Percentiles rank a stretch among this genome's conserved stretches.
Evolutionary conservation across 1,284 basidiomycete species (phyloP).

Genomic region (Lignosus rhinocerotis): DNA sequence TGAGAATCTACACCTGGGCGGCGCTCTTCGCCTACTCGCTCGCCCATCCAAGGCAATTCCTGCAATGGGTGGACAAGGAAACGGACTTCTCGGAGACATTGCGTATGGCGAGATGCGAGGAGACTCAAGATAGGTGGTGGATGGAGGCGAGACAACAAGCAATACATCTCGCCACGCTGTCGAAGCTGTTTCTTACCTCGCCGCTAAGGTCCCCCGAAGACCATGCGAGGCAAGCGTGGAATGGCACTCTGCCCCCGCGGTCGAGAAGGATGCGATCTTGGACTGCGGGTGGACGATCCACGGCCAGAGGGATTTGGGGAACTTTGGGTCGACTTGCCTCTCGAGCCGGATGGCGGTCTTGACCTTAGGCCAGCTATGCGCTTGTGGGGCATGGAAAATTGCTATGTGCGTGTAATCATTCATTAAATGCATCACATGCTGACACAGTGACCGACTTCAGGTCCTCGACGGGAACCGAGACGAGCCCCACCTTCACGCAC

Average conservation of each 20-base stretch:
- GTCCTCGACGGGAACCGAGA: conserved; percentile 6
- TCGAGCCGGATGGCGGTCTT: conserved; percentile 6
- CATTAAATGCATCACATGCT: background rate
- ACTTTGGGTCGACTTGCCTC: conserved; percentile 8
- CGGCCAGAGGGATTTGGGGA: conserved; percentile 11
- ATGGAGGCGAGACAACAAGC: background rate
- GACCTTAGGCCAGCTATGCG: conserved; percentile 10
- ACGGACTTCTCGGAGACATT: background rate
- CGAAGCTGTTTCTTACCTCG: background rate
- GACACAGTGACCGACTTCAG: background rate
- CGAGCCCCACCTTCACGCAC: background rate
- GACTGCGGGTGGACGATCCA: background rate
- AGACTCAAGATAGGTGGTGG: background rate
- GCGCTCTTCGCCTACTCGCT: conserved; percentile 10
- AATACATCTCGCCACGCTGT: background rate
- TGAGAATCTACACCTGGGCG: background rate
- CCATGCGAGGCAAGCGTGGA: background rate
- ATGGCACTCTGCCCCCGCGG: background rate
- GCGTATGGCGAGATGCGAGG: background rate
- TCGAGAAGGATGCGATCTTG: background rate
- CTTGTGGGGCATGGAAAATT: conserved; percentile 20
- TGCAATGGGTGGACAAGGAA: background rate
- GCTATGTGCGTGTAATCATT: conserved; percentile 11
- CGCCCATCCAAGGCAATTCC: conserved; percentile 3
- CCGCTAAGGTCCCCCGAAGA: background rate